A percentile compares a stretch with the other conserved stretches of the same genome.
These are phyloP conservation scores for Spizellomyces sp. DNA, from an alignment of 192 early-diverging fungal genomes.

Conservation along the genomic window DNA sequence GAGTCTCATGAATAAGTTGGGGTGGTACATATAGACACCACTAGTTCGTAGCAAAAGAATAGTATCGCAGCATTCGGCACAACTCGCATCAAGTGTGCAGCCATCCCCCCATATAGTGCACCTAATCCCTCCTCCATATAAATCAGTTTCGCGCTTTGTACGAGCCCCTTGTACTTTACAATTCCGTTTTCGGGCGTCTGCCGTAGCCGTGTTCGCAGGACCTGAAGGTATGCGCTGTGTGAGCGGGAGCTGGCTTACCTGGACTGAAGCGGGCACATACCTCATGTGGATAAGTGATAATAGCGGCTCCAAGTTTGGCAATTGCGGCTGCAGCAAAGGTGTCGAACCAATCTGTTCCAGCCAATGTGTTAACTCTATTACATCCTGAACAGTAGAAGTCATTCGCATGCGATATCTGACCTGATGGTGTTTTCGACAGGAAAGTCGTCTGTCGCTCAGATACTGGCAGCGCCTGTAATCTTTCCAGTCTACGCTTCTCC, in stretches of 20 bases:
- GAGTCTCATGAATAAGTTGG: neutral
- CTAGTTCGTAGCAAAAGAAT: conserved; percentile 61
- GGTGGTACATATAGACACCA: conserved; percentile 13
- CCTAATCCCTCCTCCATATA: conserved; percentile 78
- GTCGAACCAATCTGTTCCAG: conserved; percentile 69
- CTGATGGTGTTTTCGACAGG: conserved; percentile 9
- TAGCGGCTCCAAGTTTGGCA: conserved; percentile 86
- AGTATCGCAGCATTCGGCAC: conserved; percentile 96
- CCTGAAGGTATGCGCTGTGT: conserved; percentile 18
- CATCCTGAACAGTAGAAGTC: neutral
- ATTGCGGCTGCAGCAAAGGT: conserved; percentile 80
- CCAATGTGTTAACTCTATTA: neutral
- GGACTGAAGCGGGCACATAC: conserved; percentile 41
- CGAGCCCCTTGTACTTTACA: conserved; percentile 77
- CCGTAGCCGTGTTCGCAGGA: conserved; percentile 82
- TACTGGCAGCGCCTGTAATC: conserved; percentile 2
- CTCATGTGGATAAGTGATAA: conserved; percentile 94
- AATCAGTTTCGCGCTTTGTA: conserved; percentile 53
- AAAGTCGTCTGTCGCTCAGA: neutral
- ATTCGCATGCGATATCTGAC: neutral
- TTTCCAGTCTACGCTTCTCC: conserved; percentile 16
- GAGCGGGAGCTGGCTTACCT: neutral
- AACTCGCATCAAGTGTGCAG: conserved; percentile 89
- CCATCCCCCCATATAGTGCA: conserved; percentile 93
- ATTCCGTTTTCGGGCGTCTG: conserved; percentile 75